Evolutionary conservation across 345 rosid genomes (phyloP).

Genomic region (Gossypium thurberi): DNA sequence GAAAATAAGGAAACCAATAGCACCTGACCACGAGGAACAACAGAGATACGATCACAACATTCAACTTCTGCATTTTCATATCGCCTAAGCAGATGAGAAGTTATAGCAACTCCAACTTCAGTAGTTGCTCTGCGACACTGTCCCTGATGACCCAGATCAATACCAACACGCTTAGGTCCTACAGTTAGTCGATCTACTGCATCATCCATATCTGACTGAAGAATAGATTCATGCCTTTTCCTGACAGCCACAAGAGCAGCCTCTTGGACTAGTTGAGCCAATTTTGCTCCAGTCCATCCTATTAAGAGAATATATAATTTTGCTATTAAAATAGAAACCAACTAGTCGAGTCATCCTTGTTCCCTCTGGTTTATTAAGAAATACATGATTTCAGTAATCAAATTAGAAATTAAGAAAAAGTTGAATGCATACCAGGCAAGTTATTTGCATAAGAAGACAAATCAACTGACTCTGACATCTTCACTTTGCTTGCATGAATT

Average conservation of each 20-base stretch:
- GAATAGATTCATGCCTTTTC: conserved; percentile 62
- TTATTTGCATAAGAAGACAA: conserved; percentile 71
- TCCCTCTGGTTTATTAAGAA: conserved; percentile 61
- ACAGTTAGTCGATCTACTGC: conserved; percentile 94
- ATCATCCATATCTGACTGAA: conserved; percentile 76
- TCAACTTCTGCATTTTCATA: conserved; percentile 76
- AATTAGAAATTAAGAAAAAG: conserved; percentile 12
- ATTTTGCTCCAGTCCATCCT: conserved; percentile 93
- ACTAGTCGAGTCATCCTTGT: conserved; percentile 65
- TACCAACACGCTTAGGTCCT: conserved; percentile 80
- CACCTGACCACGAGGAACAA: conserved; percentile 90
- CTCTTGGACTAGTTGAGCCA: conserved; percentile 89
- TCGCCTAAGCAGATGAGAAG: conserved; percentile 72
- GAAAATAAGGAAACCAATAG: conserved; percentile 22
- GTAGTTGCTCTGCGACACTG: conserved; percentile 91
- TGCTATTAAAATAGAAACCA: conserved; percentile 5
- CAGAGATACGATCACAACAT: conserved; percentile 78
- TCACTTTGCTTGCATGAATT: conserved; percentile 87
- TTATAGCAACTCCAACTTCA: conserved; percentile 86
- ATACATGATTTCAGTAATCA: conserved; percentile 17
- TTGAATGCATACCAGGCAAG: conserved; percentile 62
- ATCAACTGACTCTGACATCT: conserved; percentile 89
- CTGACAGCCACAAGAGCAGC: conserved; percentile 96
- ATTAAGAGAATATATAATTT: conserved; percentile 21
- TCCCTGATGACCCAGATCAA: conserved; percentile 73